Evolutionary conservation across 2,329 filamentous ascomycete genomes (phyloP).

Genomic region (Paecilomyces dactylethromorphus): DNA sequence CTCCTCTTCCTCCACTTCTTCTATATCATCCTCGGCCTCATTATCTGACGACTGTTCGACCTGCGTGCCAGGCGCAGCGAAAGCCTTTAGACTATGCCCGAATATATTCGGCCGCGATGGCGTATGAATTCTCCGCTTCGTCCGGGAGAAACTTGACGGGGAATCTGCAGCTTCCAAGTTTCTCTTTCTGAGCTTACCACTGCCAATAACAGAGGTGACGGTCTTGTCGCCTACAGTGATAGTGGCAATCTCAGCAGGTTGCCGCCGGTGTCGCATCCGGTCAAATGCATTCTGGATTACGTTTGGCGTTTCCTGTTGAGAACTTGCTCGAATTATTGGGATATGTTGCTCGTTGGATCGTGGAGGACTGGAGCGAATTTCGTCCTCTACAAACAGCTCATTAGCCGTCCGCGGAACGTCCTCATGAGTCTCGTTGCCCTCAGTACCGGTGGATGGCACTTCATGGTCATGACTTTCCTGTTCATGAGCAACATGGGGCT

Average conservation of each 20-base stretch:
- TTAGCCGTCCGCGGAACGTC: neutral
- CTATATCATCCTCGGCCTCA: constrained; percentile 16
- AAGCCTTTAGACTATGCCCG: constrained; percentile 43
- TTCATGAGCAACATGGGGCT: neutral
- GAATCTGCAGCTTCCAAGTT: constrained; percentile 20
- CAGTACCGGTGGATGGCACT: neutral
- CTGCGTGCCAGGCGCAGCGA: constrained; percentile 50
- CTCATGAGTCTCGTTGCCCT: neutral
- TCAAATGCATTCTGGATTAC: constrained; percentile 57
- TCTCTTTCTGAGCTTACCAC: constrained; percentile 36
- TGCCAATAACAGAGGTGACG: constrained; percentile 59
- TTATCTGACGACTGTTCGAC: constrained; percentile 9
- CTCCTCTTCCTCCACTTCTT: constrained; percentile 14
- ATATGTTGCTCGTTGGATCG: constrained; percentile 7
- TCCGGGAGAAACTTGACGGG: constrained; percentile 18
- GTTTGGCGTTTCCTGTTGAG: constrained; percentile 30
- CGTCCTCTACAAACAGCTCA: neutral
- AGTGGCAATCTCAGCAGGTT: constrained; percentile 59
- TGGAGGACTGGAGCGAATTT: neutral
- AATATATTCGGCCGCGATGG: constrained; percentile 34
- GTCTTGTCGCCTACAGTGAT: constrained; percentile 68
- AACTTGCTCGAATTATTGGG: constrained; percentile 6
- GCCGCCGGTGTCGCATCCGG: constrained; percentile 58
- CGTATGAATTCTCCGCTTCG: constrained; percentile 34
- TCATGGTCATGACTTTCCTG: neutral